These are phyloP conservation scores for Cladosporium velox DNA, from an alignment of 2,329 filamentous ascomycete genomes.

Conservation along the genomic window DNA sequence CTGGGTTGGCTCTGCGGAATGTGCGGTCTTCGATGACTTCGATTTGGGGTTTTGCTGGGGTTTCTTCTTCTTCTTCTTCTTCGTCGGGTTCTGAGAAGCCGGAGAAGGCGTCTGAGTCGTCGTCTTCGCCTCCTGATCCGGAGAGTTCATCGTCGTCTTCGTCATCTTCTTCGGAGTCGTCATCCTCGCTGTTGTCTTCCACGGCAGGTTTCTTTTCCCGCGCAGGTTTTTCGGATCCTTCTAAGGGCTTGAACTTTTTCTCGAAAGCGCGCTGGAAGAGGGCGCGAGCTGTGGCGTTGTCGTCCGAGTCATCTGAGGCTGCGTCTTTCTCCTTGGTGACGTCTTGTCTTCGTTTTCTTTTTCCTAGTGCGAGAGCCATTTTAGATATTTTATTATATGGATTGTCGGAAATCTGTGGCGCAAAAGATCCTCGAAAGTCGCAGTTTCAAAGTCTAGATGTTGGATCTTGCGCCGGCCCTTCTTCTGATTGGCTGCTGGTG, in stretches of 20 bases:
- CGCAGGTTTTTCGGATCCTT: conserved; percentile 34
- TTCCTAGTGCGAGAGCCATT: conserved; percentile 48
- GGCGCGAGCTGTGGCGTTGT: conserved; percentile 61
- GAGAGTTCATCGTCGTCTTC: conserved; percentile 59
- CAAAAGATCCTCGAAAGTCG: conserved; percentile 8
- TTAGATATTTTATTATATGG: neutral
- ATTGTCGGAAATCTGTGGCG: neutral
- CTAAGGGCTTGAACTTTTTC: conserved; percentile 73
- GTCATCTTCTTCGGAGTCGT: conserved; percentile 26
- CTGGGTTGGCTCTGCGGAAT: neutral
- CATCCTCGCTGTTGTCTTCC: conserved; percentile 18
- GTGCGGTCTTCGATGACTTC: conserved; percentile 17
- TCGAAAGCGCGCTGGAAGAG: conserved; percentile 86
- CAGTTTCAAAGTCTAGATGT: conserved; percentile 17
- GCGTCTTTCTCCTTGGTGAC: conserved; percentile 23
- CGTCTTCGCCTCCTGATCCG: conserved; percentile 41
- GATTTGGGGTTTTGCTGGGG: conserved; percentile 16
- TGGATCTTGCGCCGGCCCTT: neutral
- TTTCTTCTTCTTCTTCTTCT: too few relatives aligned
- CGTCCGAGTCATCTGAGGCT: conserved; percentile 28
- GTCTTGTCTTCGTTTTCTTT: conserved; percentile 47
- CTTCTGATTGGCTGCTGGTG: neutral
- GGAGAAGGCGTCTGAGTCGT: conserved; percentile 7
- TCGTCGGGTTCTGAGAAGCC: neutral
- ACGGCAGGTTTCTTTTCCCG: conserved; percentile 35